A percentile compares a stretch with the other conserved stretches of the same genome.
These are phyloP conservation scores for Aspergillus viridinutans DNA, from an alignment of 2,329 filamentous ascomycete species.

Conservation along the genomic window DNA sequence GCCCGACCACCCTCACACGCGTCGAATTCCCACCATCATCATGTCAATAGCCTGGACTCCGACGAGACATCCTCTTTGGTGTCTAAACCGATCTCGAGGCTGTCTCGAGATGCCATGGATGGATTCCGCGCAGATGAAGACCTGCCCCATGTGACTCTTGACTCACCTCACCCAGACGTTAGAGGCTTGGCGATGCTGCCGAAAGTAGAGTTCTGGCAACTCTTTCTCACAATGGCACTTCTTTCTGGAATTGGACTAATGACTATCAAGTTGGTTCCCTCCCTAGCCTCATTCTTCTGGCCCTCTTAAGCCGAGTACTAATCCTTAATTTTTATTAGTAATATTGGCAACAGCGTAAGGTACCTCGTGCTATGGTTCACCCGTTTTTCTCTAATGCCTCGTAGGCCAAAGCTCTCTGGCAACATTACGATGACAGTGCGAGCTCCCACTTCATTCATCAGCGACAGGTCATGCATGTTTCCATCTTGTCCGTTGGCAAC, in stretches of 20 bases:
- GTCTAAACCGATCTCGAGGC: slow-evolving; percentile 55
- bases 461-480: slow-evolving; percentile 86
- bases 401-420: slow-evolving; percentile 75
- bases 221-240: slow-evolving; percentile 84
- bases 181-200: slow-evolving; percentile 72
- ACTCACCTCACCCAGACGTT: slow-evolving; percentile 82
- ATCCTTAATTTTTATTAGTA: slow-evolving; percentile 54
- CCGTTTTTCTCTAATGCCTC: slow-evolving; percentile 3
- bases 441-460: slow-evolving; percentile 70
- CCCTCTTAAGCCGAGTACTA: not conserved
- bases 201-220: slow-evolving; percentile 80
- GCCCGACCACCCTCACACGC: slow-evolving; percentile 28
- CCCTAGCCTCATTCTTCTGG: not conserved
- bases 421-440: slow-evolving; percentile 70
- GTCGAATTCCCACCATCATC: slow-evolving; percentile 22
- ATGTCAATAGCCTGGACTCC: slow-evolving; percentile 37
- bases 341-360: slow-evolving; percentile 80
- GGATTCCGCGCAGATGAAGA: slow-evolving; percentile 34
- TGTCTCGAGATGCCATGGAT: slow-evolving; percentile 48
- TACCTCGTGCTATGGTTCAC: not conserved
- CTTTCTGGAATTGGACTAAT: slow-evolving; percentile 90
- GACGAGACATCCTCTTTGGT: slow-evolving; percentile 81
- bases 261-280: slow-evolving; percentile 78
- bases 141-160: slow-evolving; percentile 60
- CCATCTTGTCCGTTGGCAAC: slow-evolving; percentile 83